Evolutionary conservation across 768 basidiomycete genomes (phyloP).

Genomic region (Boletellus ananiceps): DNA sequence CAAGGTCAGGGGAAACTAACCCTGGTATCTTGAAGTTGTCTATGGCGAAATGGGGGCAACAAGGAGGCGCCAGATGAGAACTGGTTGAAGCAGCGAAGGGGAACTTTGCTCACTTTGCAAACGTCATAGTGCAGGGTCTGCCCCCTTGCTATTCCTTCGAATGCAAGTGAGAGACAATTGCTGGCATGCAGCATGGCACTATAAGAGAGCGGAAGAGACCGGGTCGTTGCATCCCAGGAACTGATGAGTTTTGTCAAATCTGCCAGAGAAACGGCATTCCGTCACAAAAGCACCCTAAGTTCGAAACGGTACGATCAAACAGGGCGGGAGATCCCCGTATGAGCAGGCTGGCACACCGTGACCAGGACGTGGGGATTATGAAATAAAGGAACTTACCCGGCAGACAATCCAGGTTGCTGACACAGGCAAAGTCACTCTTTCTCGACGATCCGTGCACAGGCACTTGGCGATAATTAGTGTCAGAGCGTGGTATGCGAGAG

Average conservation of each 20-base stretch:
- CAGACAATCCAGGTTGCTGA: background rate
- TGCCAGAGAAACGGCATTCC: background rate
- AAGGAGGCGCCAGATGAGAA: background rate
- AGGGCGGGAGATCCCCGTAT: background rate
- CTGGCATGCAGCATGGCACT: background rate
- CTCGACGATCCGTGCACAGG: too few relatives aligned
- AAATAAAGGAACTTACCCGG: background rate
- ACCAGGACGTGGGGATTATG: background rate
- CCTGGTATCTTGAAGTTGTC: slow-evolving; percentile 69
- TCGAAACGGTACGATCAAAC: slow-evolving; percentile 5
- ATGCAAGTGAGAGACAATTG: background rate
- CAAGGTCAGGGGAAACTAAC: slow-evolving; percentile 29
- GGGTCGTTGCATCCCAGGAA: slow-evolving; percentile 11
- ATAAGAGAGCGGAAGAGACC: slow-evolving; percentile 8
- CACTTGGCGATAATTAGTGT: too few relatives aligned
- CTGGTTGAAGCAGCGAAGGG: background rate
- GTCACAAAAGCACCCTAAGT: background rate
- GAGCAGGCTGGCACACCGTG: background rate
- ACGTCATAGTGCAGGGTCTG: slow-evolving; percentile 43
- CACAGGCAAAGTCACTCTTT: too few relatives aligned
- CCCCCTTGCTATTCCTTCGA: background rate
- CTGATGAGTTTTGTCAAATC: background rate
- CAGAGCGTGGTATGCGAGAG: too few relatives aligned
- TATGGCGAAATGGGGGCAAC: slow-evolving; percentile 21
- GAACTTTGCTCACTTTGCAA: slow-evolving; percentile 43